Evolutionary conservation across 2,329 filamentous ascomycete species (phyloP).

Genomic region (Elsinoe australis): DNA sequence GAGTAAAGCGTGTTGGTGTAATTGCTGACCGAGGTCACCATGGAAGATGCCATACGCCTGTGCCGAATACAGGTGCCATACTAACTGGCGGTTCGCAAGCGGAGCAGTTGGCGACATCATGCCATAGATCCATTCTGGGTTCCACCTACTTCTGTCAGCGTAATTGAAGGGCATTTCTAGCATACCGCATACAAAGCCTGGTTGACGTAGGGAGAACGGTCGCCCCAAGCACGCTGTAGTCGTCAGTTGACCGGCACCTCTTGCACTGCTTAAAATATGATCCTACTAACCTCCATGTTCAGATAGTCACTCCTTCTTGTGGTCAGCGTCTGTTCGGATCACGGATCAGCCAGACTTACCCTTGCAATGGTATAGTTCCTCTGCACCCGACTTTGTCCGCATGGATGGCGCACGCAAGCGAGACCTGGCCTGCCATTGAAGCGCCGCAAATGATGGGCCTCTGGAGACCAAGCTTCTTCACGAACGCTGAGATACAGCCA

Average conservation of each 20-base stretch:
- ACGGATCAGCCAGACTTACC: constrained; percentile 24
- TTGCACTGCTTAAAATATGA: neutral
- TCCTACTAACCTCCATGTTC: constrained; percentile 30
- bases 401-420: constrained; percentile 41
- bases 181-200: constrained; percentile 36
- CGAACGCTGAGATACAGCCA: constrained; percentile 39
- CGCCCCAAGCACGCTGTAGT: constrained; percentile 35
- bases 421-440: constrained; percentile 46
- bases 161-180: neutral
- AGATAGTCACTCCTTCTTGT: constrained; percentile 29
- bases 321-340: neutral
- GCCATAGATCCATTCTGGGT: constrained; percentile 42
- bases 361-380: constrained; percentile 42
- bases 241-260: neutral
- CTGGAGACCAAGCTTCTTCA: constrained; percentile 38
- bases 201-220: constrained; percentile 42
- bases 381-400: constrained; percentile 41
- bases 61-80: constrained; percentile 44
- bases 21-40: constrained; percentile 20
- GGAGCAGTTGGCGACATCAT: constrained; percentile 44
- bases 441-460: constrained; percentile 45
- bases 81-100: constrained; percentile 39
- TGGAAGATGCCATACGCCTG: constrained; percentile 46
- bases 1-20: too few species aligned
- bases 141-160: constrained; percentile 3